Conservation (phyloP, 1,139 yeast species). For the Debaryomyces sp. region DNA sequence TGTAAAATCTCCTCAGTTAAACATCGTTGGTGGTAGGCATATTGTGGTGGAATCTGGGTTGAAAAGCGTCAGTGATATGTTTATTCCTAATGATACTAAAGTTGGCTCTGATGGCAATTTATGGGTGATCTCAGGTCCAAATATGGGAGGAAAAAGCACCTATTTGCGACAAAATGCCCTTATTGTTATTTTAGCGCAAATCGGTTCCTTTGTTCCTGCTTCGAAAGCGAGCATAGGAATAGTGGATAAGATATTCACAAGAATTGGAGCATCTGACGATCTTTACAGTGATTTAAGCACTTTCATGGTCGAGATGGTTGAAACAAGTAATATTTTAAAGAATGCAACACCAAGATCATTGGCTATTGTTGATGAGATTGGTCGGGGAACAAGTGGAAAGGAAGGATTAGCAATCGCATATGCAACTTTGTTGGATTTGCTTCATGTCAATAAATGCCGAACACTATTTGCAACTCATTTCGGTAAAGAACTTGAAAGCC, state of each 20-base stretch:
- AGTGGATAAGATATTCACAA: slow-evolving; percentile 83
- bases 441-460: slow-evolving; percentile 62
- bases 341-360: slow-evolving; percentile 77
- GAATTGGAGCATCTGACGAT: slow-evolving; percentile 93
- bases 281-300: slow-evolving; percentile 85
- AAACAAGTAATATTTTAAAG: slow-evolving; percentile 75
- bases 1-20: slow-evolving; percentile 46
- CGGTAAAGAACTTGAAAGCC: slow-evolving; percentile 62
- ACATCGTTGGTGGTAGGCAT: slow-evolving; percentile 70
- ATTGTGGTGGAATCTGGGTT: slow-evolving; percentile 86
- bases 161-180: slow-evolving; percentile 86
- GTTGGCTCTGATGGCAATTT: slow-evolving; percentile 28
- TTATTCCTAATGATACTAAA: slow-evolving; percentile 63
- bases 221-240: slow-evolving; percentile 68
- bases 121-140: slow-evolving; percentile 93
- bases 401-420: slow-evolving; percentile 93
- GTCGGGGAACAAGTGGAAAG: slow-evolving; percentile 88
- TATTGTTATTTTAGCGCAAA: slow-evolving; percentile 82
- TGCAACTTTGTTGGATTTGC: slow-evolving; percentile 68
- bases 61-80: slow-evolving; percentile 48
- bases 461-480: slow-evolving; percentile 93
- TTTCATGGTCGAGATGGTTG: slow-evolving; percentile 98
- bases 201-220: slow-evolving; percentile 91
- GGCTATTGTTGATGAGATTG: slow-evolving; percentile 94
- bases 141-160: slow-evolving; percentile 98